Evolutionary conservation across 2,329 filamentous ascomycete genomes (phyloP).

Genomic region (Cryphonectria japonica): DNA sequence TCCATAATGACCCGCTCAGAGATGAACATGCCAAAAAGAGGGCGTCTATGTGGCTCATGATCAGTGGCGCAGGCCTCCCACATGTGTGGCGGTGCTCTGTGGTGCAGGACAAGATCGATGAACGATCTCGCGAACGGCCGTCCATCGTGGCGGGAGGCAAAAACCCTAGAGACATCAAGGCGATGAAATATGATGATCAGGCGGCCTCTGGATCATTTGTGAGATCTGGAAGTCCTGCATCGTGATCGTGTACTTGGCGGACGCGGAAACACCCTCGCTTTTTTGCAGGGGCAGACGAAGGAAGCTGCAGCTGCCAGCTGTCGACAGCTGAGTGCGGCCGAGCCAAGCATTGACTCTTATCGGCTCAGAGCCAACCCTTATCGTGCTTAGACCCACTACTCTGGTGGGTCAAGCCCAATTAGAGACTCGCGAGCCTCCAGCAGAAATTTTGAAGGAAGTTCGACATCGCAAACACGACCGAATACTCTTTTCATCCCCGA

Average conservation of each 20-base stretch:
- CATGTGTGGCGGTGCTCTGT: neutral
- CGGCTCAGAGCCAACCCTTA: constrained; percentile 12
- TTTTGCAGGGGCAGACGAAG: too few species aligned
- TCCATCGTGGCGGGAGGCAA: neutral
- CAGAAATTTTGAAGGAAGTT: constrained; percentile 7
- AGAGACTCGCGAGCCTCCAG: neutral
- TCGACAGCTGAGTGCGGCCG: constrained; percentile 13
- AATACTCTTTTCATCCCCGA: constrained; percentile 13
- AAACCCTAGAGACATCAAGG: neutral
- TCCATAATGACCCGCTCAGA: neutral
- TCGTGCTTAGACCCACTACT: constrained; percentile 2
- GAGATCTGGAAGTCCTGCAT: neutral
- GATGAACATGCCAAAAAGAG: neutral
- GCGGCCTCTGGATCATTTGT: neutral
- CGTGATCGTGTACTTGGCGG: neutral
- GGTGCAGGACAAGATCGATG: neutral
- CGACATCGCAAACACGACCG: constrained; percentile 10
- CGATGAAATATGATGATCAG: neutral
- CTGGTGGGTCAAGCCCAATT: neutral
- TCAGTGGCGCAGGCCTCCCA: constrained; percentile 18
- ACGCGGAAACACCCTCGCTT: too few species aligned
- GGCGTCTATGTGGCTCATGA: constrained; percentile 11
- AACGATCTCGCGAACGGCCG: neutral
- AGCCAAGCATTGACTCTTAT: neutral
- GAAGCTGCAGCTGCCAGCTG: neutral